phyloP scores from a whole-genome alignment of 2,329 filamentous ascomycete species.

The Fusarium sp. region DNA sequence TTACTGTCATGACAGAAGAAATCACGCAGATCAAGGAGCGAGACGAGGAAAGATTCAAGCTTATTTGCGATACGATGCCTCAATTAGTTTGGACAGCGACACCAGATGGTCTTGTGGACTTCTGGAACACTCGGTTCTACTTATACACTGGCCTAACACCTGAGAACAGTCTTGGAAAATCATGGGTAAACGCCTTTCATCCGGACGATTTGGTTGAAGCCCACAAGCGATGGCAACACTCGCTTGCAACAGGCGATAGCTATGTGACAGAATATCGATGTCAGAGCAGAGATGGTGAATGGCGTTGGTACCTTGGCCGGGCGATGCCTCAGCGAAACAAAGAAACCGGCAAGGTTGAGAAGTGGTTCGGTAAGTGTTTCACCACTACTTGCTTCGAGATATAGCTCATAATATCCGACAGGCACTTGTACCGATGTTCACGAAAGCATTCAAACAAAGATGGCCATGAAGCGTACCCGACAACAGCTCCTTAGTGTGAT shows the following conservation, averaged over 20 bases:
- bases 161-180: slow-evolving; percentile 70
- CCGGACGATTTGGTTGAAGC: slow-evolving; percentile 73
- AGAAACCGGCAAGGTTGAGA: slow-evolving; percentile 74
- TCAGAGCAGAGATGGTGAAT: slow-evolving; percentile 72
- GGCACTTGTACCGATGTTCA: slow-evolving; percentile 82
- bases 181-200: slow-evolving; percentile 74
- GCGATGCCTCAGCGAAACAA: slow-evolving; percentile 75
- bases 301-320: slow-evolving; percentile 82
- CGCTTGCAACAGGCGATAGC: slow-evolving; percentile 72
- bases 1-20: slow-evolving; percentile 75
- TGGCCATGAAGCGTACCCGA: slow-evolving; percentile 72
- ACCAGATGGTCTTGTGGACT: slow-evolving; percentile 74
- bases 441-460: slow-evolving; percentile 75
- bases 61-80: slow-evolving; percentile 79
- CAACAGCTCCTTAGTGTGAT: slow-evolving; percentile 79
- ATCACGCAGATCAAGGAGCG: slow-evolving; percentile 76
- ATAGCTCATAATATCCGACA: slow-evolving; percentile 24
- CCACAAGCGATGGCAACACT: slow-evolving; percentile 68
- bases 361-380: slow-evolving; percentile 73
- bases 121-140: slow-evolving; percentile 82
- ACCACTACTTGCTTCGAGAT: background rate
- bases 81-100: slow-evolving; percentile 80
- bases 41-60: slow-evolving; percentile 78
- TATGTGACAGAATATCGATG: slow-evolving; percentile 79
- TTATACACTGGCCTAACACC: slow-evolving; percentile 77